Percentiles rank a stretch among this genome's conserved stretches.
Conservation (phyloP, 2,329 filamentous ascomycete species). For the Macroventuria anomochaeta region DNA sequence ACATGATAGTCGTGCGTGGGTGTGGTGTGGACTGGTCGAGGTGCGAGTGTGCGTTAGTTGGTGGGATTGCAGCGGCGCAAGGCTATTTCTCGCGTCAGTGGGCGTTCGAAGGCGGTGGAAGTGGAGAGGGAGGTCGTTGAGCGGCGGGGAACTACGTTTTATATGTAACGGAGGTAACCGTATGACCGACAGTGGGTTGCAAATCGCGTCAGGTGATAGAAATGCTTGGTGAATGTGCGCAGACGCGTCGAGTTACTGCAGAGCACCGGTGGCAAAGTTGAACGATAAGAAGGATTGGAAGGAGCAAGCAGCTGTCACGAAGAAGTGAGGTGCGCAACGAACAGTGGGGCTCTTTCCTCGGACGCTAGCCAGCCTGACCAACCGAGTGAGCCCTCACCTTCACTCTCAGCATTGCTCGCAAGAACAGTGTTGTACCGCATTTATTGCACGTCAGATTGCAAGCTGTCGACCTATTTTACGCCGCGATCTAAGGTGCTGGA, state of each 20-base stretch:
- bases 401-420: slow-evolving; percentile 3
- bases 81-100: slow-evolving; percentile 25
- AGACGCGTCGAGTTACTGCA: slow-evolving; percentile 26
- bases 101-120: slow-evolving; percentile 19
- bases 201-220: slow-evolving; percentile 21
- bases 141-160: slow-evolving; percentile 31
- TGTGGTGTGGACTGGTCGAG: slow-evolving; percentile 8
- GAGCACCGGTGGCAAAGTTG: slow-evolving; percentile 34
- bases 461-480: not conserved
- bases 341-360: slow-evolving; percentile 37
- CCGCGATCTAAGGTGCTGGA: not conserved
- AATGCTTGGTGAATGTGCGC: slow-evolving; percentile 12
- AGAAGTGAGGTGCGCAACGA: slow-evolving; percentile 28
- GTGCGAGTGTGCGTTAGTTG: slow-evolving; percentile 3
- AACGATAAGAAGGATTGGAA: slow-evolving; percentile 27
- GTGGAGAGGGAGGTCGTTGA: slow-evolving; percentile 32
- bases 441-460: not conserved
- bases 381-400: slow-evolving; percentile 14
- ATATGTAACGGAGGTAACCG: slow-evolving; percentile 28
- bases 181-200: slow-evolving; percentile 21
- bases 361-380: slow-evolving; percentile 29
- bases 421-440: not conserved
- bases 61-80: slow-evolving; percentile 10
- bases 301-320: slow-evolving; percentile 31
- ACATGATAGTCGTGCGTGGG: slow-evolving; percentile 38